These are phyloP conservation scores for Cinnamomum micranthum DNA, from an alignment of 164 flowering plant genomes.

Conservation along the genomic window DNA sequence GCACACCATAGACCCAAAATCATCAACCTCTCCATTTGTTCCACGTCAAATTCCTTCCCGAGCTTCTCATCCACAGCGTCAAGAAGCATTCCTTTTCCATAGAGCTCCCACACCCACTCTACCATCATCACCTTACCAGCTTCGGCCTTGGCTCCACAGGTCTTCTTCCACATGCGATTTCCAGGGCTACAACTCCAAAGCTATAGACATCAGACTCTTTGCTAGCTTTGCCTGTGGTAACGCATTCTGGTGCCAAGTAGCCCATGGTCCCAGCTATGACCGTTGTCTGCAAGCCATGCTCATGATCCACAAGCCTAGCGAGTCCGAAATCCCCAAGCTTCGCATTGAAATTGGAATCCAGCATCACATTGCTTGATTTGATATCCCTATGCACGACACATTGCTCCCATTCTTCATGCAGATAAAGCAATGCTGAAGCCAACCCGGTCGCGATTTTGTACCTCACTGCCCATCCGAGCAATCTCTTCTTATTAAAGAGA, in stretches of 20 bases:
- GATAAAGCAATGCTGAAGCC: no score
- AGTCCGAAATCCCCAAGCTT: no score
- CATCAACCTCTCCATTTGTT: slow-evolving; percentile 26
- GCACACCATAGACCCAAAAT: not conserved
- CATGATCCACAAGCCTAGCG: no score
- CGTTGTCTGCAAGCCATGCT: slow-evolving; percentile 21
- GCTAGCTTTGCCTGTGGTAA: slow-evolving; percentile 43
- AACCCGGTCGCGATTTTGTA: no score
- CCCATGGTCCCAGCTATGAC: slow-evolving; percentile 63
- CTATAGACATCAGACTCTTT: slow-evolving; percentile 58
- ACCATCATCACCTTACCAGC: slow-evolving; percentile 25
- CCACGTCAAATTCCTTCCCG: slow-evolving; percentile 12
- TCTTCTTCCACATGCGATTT: slow-evolving; percentile 47
- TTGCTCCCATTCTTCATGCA: no score
- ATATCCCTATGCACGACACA: no score
- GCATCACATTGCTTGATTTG: no score
- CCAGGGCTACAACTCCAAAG: slow-evolving; percentile 49
- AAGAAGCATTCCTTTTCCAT: slow-evolving; percentile 25
- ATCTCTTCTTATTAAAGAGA: no score
- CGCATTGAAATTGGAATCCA: no score
- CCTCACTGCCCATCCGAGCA: no score
- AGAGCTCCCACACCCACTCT: slow-evolving; percentile 49
- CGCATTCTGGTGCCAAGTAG: slow-evolving; percentile 58
- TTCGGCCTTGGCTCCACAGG: slow-evolving; percentile 19
- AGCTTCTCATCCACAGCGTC: slow-evolving; percentile 34